Base-by-base conservation (phyloP, 164 flowering plant genomes). In the Aristolochia contorta region DNA sequence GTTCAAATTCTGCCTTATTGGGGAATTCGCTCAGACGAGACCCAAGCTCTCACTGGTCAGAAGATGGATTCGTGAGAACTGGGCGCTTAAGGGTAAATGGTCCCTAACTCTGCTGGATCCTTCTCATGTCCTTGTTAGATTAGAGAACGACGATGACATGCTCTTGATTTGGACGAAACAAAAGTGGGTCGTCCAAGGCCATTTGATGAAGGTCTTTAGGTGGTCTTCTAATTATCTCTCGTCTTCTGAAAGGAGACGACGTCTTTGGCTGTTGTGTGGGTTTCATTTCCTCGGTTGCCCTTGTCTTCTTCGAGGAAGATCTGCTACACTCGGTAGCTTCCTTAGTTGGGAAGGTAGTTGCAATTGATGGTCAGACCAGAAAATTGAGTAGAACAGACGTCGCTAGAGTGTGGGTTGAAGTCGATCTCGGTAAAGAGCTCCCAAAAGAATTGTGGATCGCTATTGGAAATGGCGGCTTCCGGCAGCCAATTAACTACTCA, bases 101-200 rank as follows among this genome's bases (percentile, higher is more conserved):
- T 53, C 30, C 30, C 23, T 53, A 24, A 53, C 56, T 53, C 27
- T 27, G 30, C 30, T 53, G 27, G 56, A 53, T 22, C 13, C 30
- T 22, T 15, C 23, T 16, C 56, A 23, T 53, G 18, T 53, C 16
- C 27, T 53, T 53, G 56, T 53, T 22, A 53, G 56, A 23, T 23
- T 53, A 27, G 56, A 53, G 27, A 53, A 53, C 27, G 56, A 53
- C 16, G 56, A 24, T 22, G 56, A 53, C 56, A 53, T 53, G 56
- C 23, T 53, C 30, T 13, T 24, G 56, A 23, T 53, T 16, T 53
- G 56, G 56, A 24, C 56, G 15, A 53, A 32, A 27, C 23, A 23
- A 15, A n/a, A 27, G 15, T 53, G 56, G 56, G 12, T 23, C 18
- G 16, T 53, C 32, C 23, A 27, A 16, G 30, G 27, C 30, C 56